phyloP scores from a whole-genome alignment of 2,329 filamentous ascomycete genomes.

The Penicillium sp. region DNA sequence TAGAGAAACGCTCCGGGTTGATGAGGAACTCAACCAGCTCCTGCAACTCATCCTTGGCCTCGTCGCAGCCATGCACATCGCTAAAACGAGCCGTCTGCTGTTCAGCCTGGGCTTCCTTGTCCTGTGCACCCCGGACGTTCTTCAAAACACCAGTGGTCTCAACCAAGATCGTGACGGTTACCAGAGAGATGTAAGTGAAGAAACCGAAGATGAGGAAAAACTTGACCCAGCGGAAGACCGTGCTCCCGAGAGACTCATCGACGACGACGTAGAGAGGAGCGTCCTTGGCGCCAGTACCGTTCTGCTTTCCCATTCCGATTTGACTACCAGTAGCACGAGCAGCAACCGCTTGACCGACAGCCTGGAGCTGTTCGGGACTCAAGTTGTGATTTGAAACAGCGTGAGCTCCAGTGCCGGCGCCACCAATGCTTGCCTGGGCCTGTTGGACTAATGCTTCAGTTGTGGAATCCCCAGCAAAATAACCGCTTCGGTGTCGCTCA shows the following conservation, averaged over 20 bases:
- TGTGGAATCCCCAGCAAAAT: constrained; percentile 74
- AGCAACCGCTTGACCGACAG: constrained; percentile 76
- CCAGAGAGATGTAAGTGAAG: constrained; percentile 72
- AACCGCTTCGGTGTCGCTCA: constrained; percentile 80
- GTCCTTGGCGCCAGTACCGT: constrained; percentile 68
- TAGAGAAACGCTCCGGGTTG: constrained; percentile 88
- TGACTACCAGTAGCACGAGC: constrained; percentile 66
- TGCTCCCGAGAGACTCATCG: constrained; percentile 76
- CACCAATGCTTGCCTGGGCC: constrained; percentile 63
- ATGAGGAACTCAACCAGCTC: constrained; percentile 95
- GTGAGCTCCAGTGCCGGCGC: constrained; percentile 29
- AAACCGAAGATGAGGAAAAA: constrained; percentile 77
- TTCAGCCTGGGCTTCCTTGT: constrained; percentile 85
- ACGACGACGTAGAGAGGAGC: constrained; percentile 94
- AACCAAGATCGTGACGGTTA: constrained; percentile 74
- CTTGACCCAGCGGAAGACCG: constrained; percentile 87
- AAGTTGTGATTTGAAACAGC: constrained; percentile 39
- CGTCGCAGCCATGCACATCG: constrained; percentile 95
- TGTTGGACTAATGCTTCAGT: constrained; percentile 76
- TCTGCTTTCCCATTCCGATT: constrained; percentile 49
- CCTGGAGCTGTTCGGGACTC: constrained; percentile 64
- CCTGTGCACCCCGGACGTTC: constrained; percentile 67
- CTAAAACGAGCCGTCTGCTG: constrained; percentile 86
- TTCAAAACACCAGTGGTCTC: constrained; percentile 77
- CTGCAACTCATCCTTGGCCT: constrained; percentile 96